These are phyloP conservation scores for Aspergillus ustus DNA, from an alignment of 2,329 filamentous ascomycete species.

Conservation along the genomic window DNA sequence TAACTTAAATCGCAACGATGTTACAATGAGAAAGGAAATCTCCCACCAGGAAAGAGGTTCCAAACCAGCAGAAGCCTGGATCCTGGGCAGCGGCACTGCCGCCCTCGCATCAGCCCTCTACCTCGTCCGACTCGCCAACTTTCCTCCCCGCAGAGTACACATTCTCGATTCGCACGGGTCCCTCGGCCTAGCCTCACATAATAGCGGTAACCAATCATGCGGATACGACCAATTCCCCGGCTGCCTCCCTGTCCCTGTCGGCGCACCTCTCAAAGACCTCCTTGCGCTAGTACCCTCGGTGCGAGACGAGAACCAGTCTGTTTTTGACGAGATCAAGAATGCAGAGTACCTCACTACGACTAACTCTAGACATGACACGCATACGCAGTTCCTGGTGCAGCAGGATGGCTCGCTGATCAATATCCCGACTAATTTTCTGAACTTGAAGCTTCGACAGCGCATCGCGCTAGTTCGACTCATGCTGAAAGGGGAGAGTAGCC, in stretches of 20 bases:
- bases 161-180: conserved; percentile 10
- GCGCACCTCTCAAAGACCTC: conserved; percentile 16
- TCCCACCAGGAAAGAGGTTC: not conserved
- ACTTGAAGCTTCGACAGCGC: conserved; percentile 15
- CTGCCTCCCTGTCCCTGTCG: conserved; percentile 24
- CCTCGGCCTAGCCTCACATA: conserved; percentile 14
- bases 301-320: not conserved
- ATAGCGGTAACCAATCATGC: conserved; percentile 6
- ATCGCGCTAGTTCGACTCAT: conserved; percentile 15
- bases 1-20: not conserved
- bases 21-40: not conserved
- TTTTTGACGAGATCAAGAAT: conserved; percentile 17
- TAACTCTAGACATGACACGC: not conserved
- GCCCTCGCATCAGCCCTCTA: conserved; percentile 12
- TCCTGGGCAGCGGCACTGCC: conserved; percentile 11
- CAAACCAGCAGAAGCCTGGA: conserved; percentile 3
- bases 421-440: conserved; percentile 14
- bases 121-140: not conserved
- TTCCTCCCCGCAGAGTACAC: not conserved
- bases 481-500: conserved; percentile 13
- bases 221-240: conserved; percentile 28
- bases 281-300: conserved; percentile 20
- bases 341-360: not conserved
- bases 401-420: conserved; percentile 1
- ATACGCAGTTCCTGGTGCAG: conserved; percentile 18